Evolutionary conservation across 73 alveolate genomes (phyloP), one percentile per base, ranked within the genome.

Genomic region (Paramecium biaurelia): DNA sequence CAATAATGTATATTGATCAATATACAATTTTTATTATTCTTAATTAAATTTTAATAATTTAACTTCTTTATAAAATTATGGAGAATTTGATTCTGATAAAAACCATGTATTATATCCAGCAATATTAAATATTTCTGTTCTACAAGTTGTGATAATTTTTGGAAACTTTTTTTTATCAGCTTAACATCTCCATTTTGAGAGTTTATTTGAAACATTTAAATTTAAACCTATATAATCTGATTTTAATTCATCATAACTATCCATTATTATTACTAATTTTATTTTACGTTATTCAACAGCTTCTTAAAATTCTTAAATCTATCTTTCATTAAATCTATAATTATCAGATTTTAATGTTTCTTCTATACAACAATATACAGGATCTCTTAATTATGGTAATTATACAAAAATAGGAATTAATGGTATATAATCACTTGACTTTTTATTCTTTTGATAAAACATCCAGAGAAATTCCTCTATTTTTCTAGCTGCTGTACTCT

Each of bases 401-500:
- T 58, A 74, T 14, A 74, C 58, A 35, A 74, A 32, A 3, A 74
- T 74, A 0, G 87, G 87, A n/a, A 74, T 74, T 30, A 74, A 21
- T 34, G 87, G 87, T 12, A 38, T 74, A 14, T 30, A 30, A 35
- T 74, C 67, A 32, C 37, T 74, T n/a, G 0, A 23, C 3, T 74
- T 21, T 35, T 74, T 35, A 30, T 35, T 30, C 47, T 74, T 74
- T 74, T 32, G 10, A 74, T 74, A 35, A 28, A 74, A 32, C 32
- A 21, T 74, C 87, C 87, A 74, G 0, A 74, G 34, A 14, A 74
- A 74, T 34, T 74, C 87, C 28, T 74, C 87, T 74, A 74, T 38
- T 74, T 74, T 74, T 32, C 87, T 28, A 11, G 87, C 87, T 4
- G 87, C 57, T 74, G 87, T 74, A 74, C 87, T 74, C 30, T 74